Percentiles rank a stretch among this genome's conserved stretches.
Evolutionary conservation across 78 protist genomes (phyloP).

Genomic region (Creolimax fragrantissima): DNA sequence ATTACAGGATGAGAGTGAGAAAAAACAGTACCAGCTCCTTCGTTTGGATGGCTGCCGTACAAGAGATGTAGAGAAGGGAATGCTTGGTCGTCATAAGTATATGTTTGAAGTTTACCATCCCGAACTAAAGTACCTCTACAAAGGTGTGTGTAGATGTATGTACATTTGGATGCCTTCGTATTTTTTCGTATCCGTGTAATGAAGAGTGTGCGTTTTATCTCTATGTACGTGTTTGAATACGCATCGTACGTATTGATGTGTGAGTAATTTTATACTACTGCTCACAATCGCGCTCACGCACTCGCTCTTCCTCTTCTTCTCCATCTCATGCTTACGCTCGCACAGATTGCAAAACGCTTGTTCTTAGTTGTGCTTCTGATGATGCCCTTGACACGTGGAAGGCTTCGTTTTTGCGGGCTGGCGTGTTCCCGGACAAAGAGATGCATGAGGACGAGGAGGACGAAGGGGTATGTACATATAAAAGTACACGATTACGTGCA

Average conservation of each 20-base stretch:
- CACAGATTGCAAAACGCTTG: not conserved
- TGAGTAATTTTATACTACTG: too few relatives aligned
- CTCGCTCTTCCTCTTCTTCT: too few relatives aligned
- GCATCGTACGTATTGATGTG: too few relatives aligned
- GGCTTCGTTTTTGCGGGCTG: slow-evolving; percentile 38
- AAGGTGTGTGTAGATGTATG: too few relatives aligned
- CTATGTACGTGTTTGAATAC: too few relatives aligned
- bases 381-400: slow-evolving; percentile 26
- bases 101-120: slow-evolving; percentile 18
- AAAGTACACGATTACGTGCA: too few relatives aligned
- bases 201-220: too few relatives aligned
- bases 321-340: too few relatives aligned
- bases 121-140: slow-evolving; percentile 16
- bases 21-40: not conserved
- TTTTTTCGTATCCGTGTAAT: too few relatives aligned
- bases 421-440: slow-evolving; percentile 23
- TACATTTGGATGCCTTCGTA: too few relatives aligned
- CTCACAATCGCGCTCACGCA: too few relatives aligned
- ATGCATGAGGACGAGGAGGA: not conserved
- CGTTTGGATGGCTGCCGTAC: not conserved
- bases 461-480: not conserved
- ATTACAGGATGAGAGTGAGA: slow-evolving; percentile 3
- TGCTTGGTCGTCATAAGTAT: not conserved
- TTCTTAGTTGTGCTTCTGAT: not conserved
- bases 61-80: not conserved